Base-by-base conservation (phyloP, 75 land plant species). In the Pinus tabuliformis region DNA sequence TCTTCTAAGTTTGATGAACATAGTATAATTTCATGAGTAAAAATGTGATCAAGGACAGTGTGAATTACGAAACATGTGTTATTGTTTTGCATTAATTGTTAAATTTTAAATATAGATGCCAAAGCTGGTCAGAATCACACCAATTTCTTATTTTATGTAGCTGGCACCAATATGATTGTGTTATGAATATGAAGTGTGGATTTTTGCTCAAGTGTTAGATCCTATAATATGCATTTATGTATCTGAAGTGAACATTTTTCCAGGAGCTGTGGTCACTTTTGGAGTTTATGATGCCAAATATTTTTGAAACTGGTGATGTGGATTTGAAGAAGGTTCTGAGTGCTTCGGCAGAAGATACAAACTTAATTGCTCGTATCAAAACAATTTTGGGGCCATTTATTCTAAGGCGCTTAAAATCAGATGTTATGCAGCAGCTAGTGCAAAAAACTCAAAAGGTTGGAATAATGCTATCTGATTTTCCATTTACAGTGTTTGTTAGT, bases 261-360 rank as follows among this genome's bases (percentile, higher is more conserved):
- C 89, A 97, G 99, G 99, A 97, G 79, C 78, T 97, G 28, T 97
- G 99, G 99, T 95, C 99, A 11, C 87, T 97, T 58, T 81, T 97
- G 86, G 99, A 97, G 81, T 97, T 97, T 56, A 95, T 94, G 88
- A 85, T 97, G 94, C 99, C 99, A 39, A 89, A 91, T 81, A 86
- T 97, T 63, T 97, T 97, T 81, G 91, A 88, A 28, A 93, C 97
- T 76, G 88, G 82, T 76, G 91, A 93, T 76, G 87, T 88, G 39
- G 98, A 97, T 81, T 79, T 93, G 77, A 94, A 89, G 78, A 91
- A 86, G 83, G 77, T 91, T 30, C 81, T 94, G 45, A 87, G 85
- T 73, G 77, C 79, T 72, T 42, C 64, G 58, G 90, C 85, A 61
- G 92, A 95, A 77, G 93, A 95, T 77, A 81, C 42, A 45, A 94